Base-by-base conservation (phyloP, 1,284 basidiomycete species). In the Trichosporon faecale region DNA sequence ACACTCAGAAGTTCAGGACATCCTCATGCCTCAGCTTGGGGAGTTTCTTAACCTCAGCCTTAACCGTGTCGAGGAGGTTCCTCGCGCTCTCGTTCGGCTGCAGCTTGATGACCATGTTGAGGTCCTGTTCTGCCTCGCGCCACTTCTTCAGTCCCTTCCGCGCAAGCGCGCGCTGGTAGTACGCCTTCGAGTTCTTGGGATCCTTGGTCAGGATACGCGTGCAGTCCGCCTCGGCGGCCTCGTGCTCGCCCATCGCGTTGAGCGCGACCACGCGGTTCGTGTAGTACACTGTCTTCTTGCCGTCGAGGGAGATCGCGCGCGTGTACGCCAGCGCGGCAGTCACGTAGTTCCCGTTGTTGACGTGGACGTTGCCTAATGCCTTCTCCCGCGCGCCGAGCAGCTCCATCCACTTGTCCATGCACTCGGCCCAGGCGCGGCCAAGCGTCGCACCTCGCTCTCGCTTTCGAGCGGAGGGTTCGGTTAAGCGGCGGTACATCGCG, bases 361-460 rank as follows among this genome's bases (percentile, higher is more conserved):
- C 78, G 21, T 73, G 71, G 37, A 78, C 80, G 74, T 84, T 84
- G 49, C 83, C 83, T 75, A 81, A 68, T 25, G 79, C 77, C 76
- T 83, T 82, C 66, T 84, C 83, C 65, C 78, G 76, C 23, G 78
- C 79, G 5, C 81, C 83, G 3, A 83, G 71, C 74, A 83, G 81
- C 72, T 84, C 82, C 35, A 77, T 78, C 83, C 83, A 84, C 67
- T 78, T 77, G 72, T 83, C 81, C 83, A 84, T 84, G 72, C 83
- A 84, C 46, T 77, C 78, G 66, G 72, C 70, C 83, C 83, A 84
- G 14, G 76, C 76, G n/a, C 73, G 27, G 74, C 52, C 68, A 46
- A 25, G 69, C 25, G 64, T 66, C 66, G 55, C 72, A 71, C 49
- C 74, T 65, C 44, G 75, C 40, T 49, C 74, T 66, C 44, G 75